These are phyloP conservation scores for Candida patagonica DNA, from an alignment of 805 yeast genomes.

Conservation along the genomic window DNA sequence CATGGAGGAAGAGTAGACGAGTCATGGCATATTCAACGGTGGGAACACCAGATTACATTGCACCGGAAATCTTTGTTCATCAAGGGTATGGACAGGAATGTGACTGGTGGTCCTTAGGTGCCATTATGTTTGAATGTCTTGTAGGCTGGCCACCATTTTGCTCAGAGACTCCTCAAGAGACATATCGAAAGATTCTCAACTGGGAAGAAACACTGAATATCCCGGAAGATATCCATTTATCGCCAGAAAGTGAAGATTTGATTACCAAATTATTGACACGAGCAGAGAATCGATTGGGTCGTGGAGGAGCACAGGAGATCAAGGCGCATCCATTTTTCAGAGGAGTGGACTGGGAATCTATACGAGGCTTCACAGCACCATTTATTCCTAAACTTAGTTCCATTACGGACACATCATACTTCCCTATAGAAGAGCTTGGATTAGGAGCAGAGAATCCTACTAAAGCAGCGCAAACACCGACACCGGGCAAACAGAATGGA, in stretches of 20 bases:
- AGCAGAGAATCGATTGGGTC: constrained; percentile 73
- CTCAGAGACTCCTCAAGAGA: constrained; percentile 89
- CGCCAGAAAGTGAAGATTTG: constrained; percentile 82
- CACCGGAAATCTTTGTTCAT: constrained; percentile 86
- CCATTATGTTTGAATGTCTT: constrained; percentile 92
- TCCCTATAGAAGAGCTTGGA: constrained; percentile 96
- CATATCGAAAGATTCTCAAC: constrained; percentile 81
- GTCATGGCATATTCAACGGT: constrained; percentile 94
- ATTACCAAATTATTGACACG: constrained; percentile 67
- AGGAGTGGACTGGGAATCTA: constrained; percentile 93
- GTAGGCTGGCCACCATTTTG: constrained; percentile 98
- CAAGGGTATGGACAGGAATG: constrained; percentile 96
- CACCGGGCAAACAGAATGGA: constrained; percentile 37
- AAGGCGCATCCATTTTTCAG: constrained; percentile 86
- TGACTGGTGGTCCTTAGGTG: constrained; percentile 97
- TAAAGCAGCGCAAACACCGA: constrained; percentile 50
- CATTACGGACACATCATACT: constrained; percentile 91
- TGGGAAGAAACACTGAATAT: constrained; percentile 83
- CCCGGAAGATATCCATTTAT: constrained; percentile 85
- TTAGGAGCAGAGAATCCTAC: constrained; percentile 83
- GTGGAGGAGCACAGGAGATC: constrained; percentile 89
- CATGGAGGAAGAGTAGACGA: constrained; percentile 89
- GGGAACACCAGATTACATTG: constrained; percentile 94
- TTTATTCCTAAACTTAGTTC: constrained; percentile 86
- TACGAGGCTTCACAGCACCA: constrained; percentile 83